Conservation (phyloP, 768 basidiomycete species). For the Hypsizygus marmoreus region DNA sequence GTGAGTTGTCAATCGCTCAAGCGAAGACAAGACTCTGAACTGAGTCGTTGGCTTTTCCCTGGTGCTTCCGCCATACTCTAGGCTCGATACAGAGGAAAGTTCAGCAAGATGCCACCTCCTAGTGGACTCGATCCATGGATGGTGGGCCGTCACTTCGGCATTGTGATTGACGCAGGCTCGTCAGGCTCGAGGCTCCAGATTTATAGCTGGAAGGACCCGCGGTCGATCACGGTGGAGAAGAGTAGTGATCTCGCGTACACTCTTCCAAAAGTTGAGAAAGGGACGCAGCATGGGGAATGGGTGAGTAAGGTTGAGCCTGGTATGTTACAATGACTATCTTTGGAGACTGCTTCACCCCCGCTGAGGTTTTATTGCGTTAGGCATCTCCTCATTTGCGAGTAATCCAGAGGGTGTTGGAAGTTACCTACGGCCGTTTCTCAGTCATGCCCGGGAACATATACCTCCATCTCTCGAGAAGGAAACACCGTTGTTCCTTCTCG, state of each 20-base stretch:
- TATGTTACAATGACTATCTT: conserved; percentile 35
- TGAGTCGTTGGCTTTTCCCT: neutral
- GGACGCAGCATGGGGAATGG: conserved; percentile 82
- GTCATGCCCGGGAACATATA: conserved; percentile 79
- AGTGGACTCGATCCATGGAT: conserved; percentile 75
- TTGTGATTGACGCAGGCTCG: conserved; percentile 98
- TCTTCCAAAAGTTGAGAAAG: conserved; percentile 90
- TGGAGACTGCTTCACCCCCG: neutral
- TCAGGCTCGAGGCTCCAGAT: conserved; percentile 96
- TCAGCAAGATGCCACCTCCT: conserved; percentile 68
- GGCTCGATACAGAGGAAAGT: neutral
- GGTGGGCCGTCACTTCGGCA: conserved; percentile 78
- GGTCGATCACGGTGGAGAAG: conserved; percentile 48
- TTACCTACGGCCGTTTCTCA: conserved; percentile 82
- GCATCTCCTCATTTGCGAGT: conserved; percentile 81
- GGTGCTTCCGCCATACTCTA: neutral
- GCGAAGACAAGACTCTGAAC: neutral
- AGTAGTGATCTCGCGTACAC: conserved; percentile 53
- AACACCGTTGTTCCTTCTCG: conserved; percentile 92
- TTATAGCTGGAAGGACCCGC: conserved; percentile 94
- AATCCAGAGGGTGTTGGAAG: conserved; percentile 67
- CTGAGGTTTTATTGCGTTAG: conserved; percentile 39
- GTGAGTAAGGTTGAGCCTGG: conserved; percentile 92
- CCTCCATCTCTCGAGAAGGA: conserved; percentile 83
- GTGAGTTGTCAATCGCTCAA: neutral